Base-by-base conservation (phyloP, 31 red algal species). In the Porphyra umbilicalis region DNA sequence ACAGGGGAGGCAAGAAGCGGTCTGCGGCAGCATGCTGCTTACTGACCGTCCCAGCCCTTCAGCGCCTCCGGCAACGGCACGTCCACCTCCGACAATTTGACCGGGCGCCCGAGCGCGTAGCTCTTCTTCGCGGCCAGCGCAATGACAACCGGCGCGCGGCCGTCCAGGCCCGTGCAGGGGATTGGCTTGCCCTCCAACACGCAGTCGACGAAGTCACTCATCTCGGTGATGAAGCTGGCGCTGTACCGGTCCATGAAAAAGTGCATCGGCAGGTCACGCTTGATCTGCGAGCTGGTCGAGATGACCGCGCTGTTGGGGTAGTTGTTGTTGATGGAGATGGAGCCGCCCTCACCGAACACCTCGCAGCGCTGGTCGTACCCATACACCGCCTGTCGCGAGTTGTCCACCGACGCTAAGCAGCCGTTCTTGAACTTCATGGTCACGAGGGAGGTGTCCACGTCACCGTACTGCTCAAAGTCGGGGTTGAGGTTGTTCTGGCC, bases 161-260 rank as follows among this genome's bases (percentile, higher is more conserved):
- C 97, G 84, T 99, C 97, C 10, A 94, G 80, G 75, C 97, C 97
- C 20, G 97, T 99, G 38, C 89, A 91, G 18, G 93, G 93, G 0
- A 94, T 82, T 11, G 93, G 93, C 82, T 84, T 91, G 38, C 90
- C 84, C 74, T 95, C 77, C 57, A 96, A 75, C 44, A 95, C 80
- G 20, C 81, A 80, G 78, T 94, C 86, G 76, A 86, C 90, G 68
- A 99, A 99, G 34, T 91, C 88, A 13, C 86, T 81, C 80, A 99
- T 78, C 78, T 99, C 97, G 13, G 88, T 86, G 75, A 99, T 90
- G 81, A 96, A 99, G 9, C 91, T 94, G 81, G 96, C 97, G 8
- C 91, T 99, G 74, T 99, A 99, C 34, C 97, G 88, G 38, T 99
- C 97, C 93, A 99, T 95, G 85, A 99, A 99, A 82, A 99, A 99